Conservation (phyloP, 331 rosid species). For the Pyrus hybrid region DNA sequence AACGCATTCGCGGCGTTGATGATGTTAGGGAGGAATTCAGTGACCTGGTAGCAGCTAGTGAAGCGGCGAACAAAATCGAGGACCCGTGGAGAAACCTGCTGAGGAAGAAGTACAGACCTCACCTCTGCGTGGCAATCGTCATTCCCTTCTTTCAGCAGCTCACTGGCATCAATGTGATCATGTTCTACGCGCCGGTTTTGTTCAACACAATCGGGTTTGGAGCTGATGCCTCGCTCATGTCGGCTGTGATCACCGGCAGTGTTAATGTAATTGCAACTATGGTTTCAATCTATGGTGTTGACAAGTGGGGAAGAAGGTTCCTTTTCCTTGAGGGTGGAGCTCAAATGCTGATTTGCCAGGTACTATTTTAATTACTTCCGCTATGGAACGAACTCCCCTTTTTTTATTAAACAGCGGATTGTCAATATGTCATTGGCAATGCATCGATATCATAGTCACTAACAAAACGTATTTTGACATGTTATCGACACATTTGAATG, state of each 20-base stretch:
- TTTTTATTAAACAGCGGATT: too few relatives aligned
- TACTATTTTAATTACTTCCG: neutral
- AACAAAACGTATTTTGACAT: too few relatives aligned
- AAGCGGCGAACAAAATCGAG: slow-evolving; percentile 40
- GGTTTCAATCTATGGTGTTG: slow-evolving; percentile 78
- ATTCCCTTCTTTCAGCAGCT: slow-evolving; percentile 87
- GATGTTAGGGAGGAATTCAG: slow-evolving; percentile 64
- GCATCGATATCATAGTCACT: too few relatives aligned
- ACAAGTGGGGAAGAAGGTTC: slow-evolving; percentile 82
- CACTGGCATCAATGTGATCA: slow-evolving; percentile 83
- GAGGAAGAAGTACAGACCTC: slow-evolving; percentile 70
- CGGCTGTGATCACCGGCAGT: slow-evolving; percentile 73
- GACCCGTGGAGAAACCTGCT: slow-evolving; percentile 68
- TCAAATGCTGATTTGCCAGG: slow-evolving; percentile 90
- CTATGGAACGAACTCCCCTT: too few relatives aligned
- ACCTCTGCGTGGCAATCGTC: slow-evolving; percentile 51
- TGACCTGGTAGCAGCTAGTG: slow-evolving; percentile 75
- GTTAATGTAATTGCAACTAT: slow-evolving; percentile 65
- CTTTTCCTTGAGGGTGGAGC: slow-evolving; percentile 77
- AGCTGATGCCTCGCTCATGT: slow-evolving; percentile 58
- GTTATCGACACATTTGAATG: too few relatives aligned
- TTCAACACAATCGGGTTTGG: slow-evolving; percentile 70
- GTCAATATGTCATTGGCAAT: too few relatives aligned
- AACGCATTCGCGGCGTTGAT: slow-evolving; percentile 39
- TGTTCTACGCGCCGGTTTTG: slow-evolving; percentile 84